Conservation (phyloP, 306 rosid genomes). For the Pyrus pyrifolia region DNA sequence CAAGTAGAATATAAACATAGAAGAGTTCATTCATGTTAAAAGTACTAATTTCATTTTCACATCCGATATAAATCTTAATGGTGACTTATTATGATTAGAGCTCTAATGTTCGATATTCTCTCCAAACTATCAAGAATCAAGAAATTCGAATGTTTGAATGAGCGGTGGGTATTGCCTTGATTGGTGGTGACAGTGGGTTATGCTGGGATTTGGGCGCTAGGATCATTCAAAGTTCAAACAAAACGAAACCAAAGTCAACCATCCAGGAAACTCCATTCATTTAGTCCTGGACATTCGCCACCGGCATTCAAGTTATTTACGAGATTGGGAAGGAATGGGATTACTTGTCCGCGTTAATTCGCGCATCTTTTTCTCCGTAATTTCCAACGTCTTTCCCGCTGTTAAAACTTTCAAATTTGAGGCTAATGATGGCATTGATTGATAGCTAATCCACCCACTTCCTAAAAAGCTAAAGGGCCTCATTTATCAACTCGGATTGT, state of each 20-base stretch:
- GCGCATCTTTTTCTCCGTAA: conserved; percentile 26
- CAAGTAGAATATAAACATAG: too few species aligned
- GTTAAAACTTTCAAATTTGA: background rate
- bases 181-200: background rate
- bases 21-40: too few species aligned
- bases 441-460: background rate
- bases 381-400: conserved; percentile 7
- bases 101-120: too few species aligned
- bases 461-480: too few species aligned
- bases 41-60: too few species aligned
- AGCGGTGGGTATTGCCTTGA: background rate
- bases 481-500: too few species aligned
- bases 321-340: background rate
- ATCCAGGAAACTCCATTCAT: conserved; percentile 24
- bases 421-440: background rate
- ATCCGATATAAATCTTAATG: too few species aligned
- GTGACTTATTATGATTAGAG: too few species aligned
- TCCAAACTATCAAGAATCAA: background rate
- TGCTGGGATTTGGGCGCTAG: conserved; percentile 27
- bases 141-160: background rate
- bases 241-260: background rate
- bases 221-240: conserved; percentile 34
- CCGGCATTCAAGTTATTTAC: conserved; percentile 20
- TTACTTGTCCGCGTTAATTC: conserved; percentile 45
- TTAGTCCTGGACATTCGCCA: background rate